Base-by-base conservation (phyloP, 2,329 filamentous ascomycete species). In the Celoporthe dispersa region DNA sequence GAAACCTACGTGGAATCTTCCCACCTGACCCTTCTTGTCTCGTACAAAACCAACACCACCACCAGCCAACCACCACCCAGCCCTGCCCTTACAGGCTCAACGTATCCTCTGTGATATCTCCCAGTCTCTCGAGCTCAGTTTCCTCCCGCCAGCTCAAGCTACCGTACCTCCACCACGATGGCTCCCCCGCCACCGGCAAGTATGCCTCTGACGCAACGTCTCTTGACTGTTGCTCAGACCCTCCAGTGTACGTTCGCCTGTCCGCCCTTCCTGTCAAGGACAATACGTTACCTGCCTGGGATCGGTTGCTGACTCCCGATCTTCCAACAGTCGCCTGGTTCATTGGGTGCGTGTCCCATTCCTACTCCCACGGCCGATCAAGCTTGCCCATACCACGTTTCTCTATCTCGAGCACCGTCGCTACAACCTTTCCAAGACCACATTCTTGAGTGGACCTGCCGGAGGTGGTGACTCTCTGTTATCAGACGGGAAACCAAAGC, bases 211-310 rank as follows among this genome's bases (percentile, higher is more conserved):
- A 83, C 84, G 78, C 90, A 96, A 84, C 88, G 94, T 78, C 84
- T 97, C 71, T 82, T 93, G 77, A 86, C 88, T 75, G 87, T 98
- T 75, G 94, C 91, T 75, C 90, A 97, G 81, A 98, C 94, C 61
- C 86, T 98, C 75, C 96, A 98, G 85, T 99, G 95, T 92, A 89
- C 81, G 84, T 89, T 80, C 79, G 62, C 48, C 59, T 44, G 81
- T 81, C 74, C 68, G 63, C 57, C 9, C 31, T 6, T 35, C 12
- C 11, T 19, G n/a, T 25, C n/a, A 11, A 51, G 48, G 70, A 74
- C 72, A 71, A 41, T 72, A 60, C 69, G 68, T 66, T 65, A 71
- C 72, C 55, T 72, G 72, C 73, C 76, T 73, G 76, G 73, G 41
- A 64, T 41, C 60, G 53, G 73, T 57, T 59, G 74, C 80, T 85